phyloP scores from a whole-genome alignment of 2,329 filamentous ascomycete species.

The Phaeomoniella chlamydospora region DNA sequence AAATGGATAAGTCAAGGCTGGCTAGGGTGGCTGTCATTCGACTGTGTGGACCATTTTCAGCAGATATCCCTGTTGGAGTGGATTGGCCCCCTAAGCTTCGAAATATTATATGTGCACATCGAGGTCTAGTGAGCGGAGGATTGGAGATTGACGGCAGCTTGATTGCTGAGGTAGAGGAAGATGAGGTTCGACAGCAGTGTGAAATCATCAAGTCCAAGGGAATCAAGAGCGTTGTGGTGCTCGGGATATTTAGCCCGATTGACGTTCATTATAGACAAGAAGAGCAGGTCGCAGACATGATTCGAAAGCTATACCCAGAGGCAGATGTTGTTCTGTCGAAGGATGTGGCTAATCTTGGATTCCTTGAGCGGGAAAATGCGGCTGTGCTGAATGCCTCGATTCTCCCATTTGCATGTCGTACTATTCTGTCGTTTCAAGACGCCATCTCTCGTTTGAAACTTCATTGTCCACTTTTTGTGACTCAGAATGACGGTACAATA shows the following conservation, averaged over 20 bases:
- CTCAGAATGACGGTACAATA: slow-evolving; percentile 50
- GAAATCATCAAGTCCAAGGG: slow-evolving; percentile 19
- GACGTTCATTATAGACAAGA: slow-evolving; percentile 28
- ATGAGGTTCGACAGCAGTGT: slow-evolving; percentile 21
- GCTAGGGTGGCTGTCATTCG: slow-evolving; percentile 31
- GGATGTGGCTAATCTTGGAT: slow-evolving; percentile 29
- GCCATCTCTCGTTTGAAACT: slow-evolving; percentile 36
- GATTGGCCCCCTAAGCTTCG: slow-evolving; percentile 29
- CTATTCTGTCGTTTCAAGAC: slow-evolving; percentile 40
- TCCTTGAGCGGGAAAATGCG: slow-evolving; percentile 48
- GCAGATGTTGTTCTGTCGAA: slow-evolving; percentile 27
- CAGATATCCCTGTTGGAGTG: slow-evolving; percentile 26
- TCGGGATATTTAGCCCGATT: slow-evolving; percentile 32
- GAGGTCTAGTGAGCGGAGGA: slow-evolving; percentile 29
- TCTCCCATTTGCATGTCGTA: slow-evolving; percentile 40
- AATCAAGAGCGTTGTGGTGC: slow-evolving; percentile 24
- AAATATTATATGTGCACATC: slow-evolving; percentile 26
- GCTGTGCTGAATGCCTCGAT: slow-evolving; percentile 51
- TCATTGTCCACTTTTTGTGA: slow-evolving; percentile 42
- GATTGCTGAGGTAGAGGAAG: slow-evolving; percentile 22
- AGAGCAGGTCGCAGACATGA: slow-evolving; percentile 20
- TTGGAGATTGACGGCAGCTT: slow-evolving; percentile 35
- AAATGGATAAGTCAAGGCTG: slow-evolving; percentile 28
- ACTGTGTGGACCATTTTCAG: slow-evolving; percentile 27
- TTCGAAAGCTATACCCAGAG: slow-evolving; percentile 19